A percentile compares a stretch with the other conserved stretches of the same genome.
Conservation (phyloP, 257 asterid species). For the Solanum raphanifolium region DNA sequence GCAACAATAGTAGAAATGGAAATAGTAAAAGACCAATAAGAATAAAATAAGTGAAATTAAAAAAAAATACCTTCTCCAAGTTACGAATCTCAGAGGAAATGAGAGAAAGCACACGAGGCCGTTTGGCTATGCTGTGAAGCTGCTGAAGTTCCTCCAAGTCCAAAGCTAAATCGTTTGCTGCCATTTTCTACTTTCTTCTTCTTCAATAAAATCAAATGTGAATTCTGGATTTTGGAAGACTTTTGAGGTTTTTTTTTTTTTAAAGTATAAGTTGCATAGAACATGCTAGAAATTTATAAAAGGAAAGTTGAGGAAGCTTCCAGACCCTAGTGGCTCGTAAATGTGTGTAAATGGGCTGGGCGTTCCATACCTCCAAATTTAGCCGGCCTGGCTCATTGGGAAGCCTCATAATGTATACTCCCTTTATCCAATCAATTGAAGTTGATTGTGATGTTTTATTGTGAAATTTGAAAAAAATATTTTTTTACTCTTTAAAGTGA, state of each 20-base stretch:
- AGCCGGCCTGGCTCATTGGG: neutral
- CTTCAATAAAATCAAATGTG: neutral
- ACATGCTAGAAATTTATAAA: neutral
- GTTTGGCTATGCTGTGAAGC: constrained; percentile 67
- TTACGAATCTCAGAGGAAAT: constrained; percentile 56
- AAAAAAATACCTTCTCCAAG: constrained; percentile 48
- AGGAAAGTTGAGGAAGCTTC: constrained; percentile 8
- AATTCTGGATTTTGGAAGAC: neutral
- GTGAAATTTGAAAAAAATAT: too few species aligned
- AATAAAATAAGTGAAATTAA: neutral
- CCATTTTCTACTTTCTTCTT: constrained; percentile 14
- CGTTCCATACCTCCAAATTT: neutral
- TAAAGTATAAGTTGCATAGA: neutral
- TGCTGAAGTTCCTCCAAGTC: constrained; percentile 78
- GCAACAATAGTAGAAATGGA: neutral
- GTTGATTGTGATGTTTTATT: too few species aligned
- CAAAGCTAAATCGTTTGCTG: constrained; percentile 44
- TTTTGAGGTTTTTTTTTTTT: neutral
- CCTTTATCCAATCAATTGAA: neutral
- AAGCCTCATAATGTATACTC: neutral
- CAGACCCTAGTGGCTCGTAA: neutral
- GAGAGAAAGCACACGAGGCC: constrained; percentile 66
- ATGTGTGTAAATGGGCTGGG: neutral
- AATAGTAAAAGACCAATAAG: neutral
- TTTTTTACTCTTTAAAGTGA: too few species aligned